phyloP scores from a whole-genome alignment of 257 asterid species.

The Asclepias syriaca region DNA sequence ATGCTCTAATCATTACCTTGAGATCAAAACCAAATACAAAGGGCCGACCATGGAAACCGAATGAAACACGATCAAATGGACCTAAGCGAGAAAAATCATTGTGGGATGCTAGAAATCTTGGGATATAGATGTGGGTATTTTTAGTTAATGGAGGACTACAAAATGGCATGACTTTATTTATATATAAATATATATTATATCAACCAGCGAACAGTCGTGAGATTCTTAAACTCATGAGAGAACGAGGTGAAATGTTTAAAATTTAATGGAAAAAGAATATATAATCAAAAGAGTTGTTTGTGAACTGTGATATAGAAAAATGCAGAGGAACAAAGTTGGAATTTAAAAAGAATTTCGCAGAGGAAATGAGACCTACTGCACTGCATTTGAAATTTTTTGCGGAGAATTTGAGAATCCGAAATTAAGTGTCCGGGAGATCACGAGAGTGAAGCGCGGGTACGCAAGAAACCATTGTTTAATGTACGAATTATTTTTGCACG shows the following conservation, averaged over 20 bases:
- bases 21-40: conserved; percentile 17
- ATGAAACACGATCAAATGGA: conserved; percentile 28
- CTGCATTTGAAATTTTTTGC: not conserved
- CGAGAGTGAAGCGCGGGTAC: not conserved
- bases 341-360: not conserved
- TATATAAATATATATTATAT: not conserved
- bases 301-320: not conserved
- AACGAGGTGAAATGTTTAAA: not conserved
- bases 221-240: not conserved
- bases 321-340: not conserved
- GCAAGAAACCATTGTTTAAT: not conserved
- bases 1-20: conserved; percentile 34
- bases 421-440: not conserved
- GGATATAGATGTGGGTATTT: conserved; percentile 17
- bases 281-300: not conserved
- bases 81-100: conserved; percentile 22
- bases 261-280: not conserved
- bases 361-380: not conserved
- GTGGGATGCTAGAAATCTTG: conserved; percentile 20
- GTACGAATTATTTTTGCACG: not conserved
- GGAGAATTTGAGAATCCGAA: conserved; percentile 8
- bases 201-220: not conserved
- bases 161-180: conserved; percentile 37
- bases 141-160: conserved; percentile 23
- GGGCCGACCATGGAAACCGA: conserved; percentile 13